Evolutionary conservation across 441 rosid genomes (phyloP).

Genomic region (Euphorbia celastroides): DNA sequence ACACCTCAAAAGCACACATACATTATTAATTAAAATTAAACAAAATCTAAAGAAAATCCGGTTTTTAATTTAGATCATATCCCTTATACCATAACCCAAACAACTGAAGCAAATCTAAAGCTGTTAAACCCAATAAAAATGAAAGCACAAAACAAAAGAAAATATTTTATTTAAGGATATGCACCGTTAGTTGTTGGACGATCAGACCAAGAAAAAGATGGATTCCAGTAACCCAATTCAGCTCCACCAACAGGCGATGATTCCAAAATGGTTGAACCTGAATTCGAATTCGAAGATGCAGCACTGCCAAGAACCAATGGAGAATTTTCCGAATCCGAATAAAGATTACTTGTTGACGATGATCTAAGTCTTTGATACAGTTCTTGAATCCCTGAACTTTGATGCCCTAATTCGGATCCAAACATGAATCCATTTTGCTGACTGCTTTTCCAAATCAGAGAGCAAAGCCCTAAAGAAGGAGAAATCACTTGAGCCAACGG

Average conservation of each 20-base stretch:
- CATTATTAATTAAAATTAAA: neutral
- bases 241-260: constrained; percentile 44
- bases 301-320: constrained; percentile 33
- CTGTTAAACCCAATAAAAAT: neutral
- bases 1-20: constrained; percentile 32
- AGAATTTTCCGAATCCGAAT: constrained; percentile 33
- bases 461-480: constrained; percentile 41
- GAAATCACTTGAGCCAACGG: constrained; percentile 24
- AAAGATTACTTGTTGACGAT: constrained; percentile 27
- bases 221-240: constrained; percentile 56
- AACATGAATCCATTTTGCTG: constrained; percentile 35
- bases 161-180: constrained; percentile 33
- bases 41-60: constrained; percentile 11
- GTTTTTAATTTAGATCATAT: constrained; percentile 29
- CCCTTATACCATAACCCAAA: constrained; percentile 37
- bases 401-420: constrained; percentile 27
- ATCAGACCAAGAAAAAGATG: constrained; percentile 55
- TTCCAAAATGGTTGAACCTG: constrained; percentile 34
- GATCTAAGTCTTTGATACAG: constrained; percentile 54
- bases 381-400: constrained; percentile 54
- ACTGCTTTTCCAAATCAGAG: constrained; percentile 41
- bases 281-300: constrained; percentile 26
- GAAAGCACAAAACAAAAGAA: constrained; percentile 5
- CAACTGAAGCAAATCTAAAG: constrained; percentile 12
- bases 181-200: constrained; percentile 59